These are phyloP conservation scores for Xerocomus amazonicus DNA, from an alignment of 1,284 basidiomycete species.

Conservation along the genomic window DNA sequence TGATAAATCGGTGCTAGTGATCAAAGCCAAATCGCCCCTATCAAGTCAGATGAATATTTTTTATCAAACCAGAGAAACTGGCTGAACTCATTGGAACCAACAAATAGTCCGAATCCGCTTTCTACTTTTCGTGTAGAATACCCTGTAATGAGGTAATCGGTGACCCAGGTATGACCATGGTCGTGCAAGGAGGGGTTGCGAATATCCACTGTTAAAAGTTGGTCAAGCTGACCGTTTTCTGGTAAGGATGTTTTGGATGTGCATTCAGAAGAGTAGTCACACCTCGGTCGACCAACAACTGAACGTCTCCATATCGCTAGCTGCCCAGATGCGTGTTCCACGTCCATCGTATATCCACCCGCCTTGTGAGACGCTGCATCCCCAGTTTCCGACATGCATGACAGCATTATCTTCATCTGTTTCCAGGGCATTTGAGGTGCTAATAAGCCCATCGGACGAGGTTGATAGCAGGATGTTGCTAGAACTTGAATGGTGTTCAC, in stretches of 20 bases:
- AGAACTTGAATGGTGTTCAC: constrained; percentile 22
- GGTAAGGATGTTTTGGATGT: neutral
- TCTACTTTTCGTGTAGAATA: constrained; percentile 27
- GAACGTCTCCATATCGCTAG: constrained; percentile 83
- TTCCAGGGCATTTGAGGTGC: constrained; percentile 62
- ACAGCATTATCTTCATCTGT: constrained; percentile 74
- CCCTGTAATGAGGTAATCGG: constrained; percentile 58
- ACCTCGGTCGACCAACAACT: constrained; percentile 73
- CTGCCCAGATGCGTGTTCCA: constrained; percentile 56
- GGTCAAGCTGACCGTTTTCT: constrained; percentile 45
- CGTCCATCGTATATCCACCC: constrained; percentile 53
- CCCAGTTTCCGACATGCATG: constrained; percentile 68
- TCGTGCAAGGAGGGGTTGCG: constrained; percentile 49
- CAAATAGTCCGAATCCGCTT: constrained; percentile 42
- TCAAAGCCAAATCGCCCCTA: constrained; percentile 58
- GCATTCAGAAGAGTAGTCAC: constrained; percentile 10
- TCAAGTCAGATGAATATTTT: constrained; percentile 1
- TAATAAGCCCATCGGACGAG: constrained; percentile 70
- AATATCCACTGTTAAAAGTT: constrained; percentile 47
- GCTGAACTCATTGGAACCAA: constrained; percentile 60
- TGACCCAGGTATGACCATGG: constrained; percentile 50
- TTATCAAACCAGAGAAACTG: neutral
- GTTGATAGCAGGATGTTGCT: constrained; percentile 55
- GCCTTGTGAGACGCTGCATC: constrained; percentile 68
- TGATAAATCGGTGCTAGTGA: constrained; percentile 43